Base-by-base conservation (phyloP, 179 eudicot genomes). In the Silene coronaria region DNA sequence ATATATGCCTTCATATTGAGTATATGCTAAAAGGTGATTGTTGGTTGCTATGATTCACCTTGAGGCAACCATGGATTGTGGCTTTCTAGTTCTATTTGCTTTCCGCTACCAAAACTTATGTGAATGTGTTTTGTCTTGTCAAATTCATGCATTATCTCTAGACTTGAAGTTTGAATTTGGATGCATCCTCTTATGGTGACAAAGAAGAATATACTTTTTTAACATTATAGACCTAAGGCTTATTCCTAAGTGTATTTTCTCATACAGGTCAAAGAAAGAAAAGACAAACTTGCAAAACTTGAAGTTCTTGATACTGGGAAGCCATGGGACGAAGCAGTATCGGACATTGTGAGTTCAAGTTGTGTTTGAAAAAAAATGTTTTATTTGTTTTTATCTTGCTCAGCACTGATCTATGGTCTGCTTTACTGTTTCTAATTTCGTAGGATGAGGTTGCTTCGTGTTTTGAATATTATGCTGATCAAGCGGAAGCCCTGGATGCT, bases 391-490 rank as follows among this genome's bases (percentile, higher is more conserved):
- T 21, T 16, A 46, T 34, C 22, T 67, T 34, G n/a, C 63, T 38
- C 68, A 46, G 42, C 26, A 48, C 30, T 77, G 6, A 74, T 61
- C 36, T 28, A 4, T 71, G 45, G 61, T 61, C 36, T 70, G 58
- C 73, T 46, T 23, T 46, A 46, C 8, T 46, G 71, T 11, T 78
- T 60, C 45, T 24, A 72, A 70, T 84, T 63, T 65, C 78, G 26
- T 78, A 95, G 99, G 99, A 93, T 80, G 97, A 95, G 84, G 99
- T 95, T 74, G 96, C 93, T 79, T 88, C 84, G 30, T 93, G 97
- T 81, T 95, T 95, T 59, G 97, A 95, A 71, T 95, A 95, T 77
- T 88, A 91, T 85, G 99, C 99, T 24, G 97, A 84, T 71, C 92
- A 88, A 79, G 99, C 99, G 57, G 97, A 95, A 87, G 90, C 88